Conservation (phyloP, 1,284 basidiomycete genomes). For the Boletus sp. region DNA sequence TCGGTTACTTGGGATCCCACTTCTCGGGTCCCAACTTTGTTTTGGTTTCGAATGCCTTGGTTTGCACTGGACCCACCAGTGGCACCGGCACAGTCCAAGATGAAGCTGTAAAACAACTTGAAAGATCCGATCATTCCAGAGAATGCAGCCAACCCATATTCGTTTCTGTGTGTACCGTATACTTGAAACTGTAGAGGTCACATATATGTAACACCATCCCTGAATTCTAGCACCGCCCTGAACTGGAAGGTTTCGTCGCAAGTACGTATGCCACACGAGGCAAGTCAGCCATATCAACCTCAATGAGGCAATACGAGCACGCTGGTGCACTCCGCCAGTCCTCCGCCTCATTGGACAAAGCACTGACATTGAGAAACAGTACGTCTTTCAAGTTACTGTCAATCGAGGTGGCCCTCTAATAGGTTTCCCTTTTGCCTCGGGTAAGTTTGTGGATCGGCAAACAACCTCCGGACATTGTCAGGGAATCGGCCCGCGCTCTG, state of each 20-base stretch:
- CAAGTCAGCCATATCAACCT: neutral
- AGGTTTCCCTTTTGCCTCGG: no score
- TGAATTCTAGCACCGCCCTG: neutral
- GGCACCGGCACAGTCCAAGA: conserved; percentile 26
- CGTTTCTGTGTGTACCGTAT: neutral
- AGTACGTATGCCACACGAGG: conserved; percentile 6
- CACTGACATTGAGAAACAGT: no score
- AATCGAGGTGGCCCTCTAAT: neutral
- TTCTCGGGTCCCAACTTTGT: conserved; percentile 1
- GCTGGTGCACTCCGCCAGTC: neutral
- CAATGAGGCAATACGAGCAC: neutral
- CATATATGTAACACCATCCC: neutral
- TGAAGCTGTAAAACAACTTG: conserved; percentile 21
- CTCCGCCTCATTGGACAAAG: no score
- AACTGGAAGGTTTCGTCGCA: no score
- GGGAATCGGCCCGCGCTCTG: no score
- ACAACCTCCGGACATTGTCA: no score
- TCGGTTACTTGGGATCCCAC: neutral
- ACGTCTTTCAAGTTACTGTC: neutral
- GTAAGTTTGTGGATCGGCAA: no score
- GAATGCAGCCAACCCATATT: neutral
- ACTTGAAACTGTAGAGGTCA: neutral
- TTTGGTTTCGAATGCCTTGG: no score
- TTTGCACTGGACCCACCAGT: conserved; percentile 36
- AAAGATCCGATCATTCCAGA: neutral